Percentiles rank a stretch among this genome's conserved stretches.
Conservation (phyloP, 1,284 basidiomycete species). For the Puccinia hordei region DNA sequence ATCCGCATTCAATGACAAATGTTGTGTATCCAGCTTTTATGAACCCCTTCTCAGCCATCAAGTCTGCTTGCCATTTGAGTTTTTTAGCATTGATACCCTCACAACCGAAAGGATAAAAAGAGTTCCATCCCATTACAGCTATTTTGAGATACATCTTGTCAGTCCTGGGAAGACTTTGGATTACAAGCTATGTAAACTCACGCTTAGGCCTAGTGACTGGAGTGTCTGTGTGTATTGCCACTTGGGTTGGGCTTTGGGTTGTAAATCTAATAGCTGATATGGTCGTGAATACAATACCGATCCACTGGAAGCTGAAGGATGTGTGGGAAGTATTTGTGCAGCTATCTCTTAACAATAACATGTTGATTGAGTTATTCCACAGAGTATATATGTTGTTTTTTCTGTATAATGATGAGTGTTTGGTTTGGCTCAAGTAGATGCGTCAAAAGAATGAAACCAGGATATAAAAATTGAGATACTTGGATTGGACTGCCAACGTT, state of each 20-base stretch:
- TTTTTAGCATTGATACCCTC: neutral
- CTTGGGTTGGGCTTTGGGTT: neutral
- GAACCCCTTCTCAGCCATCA: slow-evolving; percentile 1
- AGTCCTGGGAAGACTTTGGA: neutral
- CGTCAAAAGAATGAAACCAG: too few species aligned
- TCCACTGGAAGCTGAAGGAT: neutral
- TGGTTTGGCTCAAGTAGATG: too few species aligned
- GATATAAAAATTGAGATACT: too few species aligned
- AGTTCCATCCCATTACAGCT: slow-evolving; percentile 38
- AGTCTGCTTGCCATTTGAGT: neutral
- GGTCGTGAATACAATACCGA: neutral
- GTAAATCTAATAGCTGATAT: neutral
- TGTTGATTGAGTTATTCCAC: neutral
- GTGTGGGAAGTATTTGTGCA: neutral
- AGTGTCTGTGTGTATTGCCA: neutral
- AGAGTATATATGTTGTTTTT: neutral
- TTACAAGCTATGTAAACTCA: neutral
- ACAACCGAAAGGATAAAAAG: slow-evolving; percentile 7
- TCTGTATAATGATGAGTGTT: neutral
- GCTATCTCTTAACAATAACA: neutral
- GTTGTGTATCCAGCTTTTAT: slow-evolving; percentile 27
- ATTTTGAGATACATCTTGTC: neutral
- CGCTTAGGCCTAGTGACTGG: neutral
- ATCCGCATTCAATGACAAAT: slow-evolving; percentile 34
- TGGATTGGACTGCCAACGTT: too few species aligned